These are phyloP conservation scores for Aspergillus sp. DNA, from an alignment of 2,329 filamentous ascomycete genomes.

Conservation along the genomic window DNA sequence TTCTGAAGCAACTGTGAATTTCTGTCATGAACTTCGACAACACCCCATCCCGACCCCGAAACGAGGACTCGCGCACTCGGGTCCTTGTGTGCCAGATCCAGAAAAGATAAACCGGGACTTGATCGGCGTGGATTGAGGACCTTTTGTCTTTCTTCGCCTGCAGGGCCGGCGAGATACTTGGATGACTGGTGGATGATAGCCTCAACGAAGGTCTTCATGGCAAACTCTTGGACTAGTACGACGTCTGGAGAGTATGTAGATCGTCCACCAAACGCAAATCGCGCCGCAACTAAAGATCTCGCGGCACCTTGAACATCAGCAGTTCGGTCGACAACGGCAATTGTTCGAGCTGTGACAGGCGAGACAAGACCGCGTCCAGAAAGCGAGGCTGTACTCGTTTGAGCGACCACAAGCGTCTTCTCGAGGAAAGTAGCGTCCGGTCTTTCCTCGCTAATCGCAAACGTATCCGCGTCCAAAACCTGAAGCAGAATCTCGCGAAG, in stretches of 20 bases:
- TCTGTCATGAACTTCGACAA: constrained; percentile 36
- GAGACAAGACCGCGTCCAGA: constrained; percentile 33
- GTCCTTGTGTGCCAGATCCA: constrained; percentile 30
- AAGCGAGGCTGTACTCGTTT: constrained; percentile 14
- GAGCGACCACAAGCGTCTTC: constrained; percentile 21
- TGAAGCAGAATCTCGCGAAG: constrained; percentile 29
- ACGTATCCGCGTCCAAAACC: constrained; percentile 55
- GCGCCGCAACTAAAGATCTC: constrained; percentile 56
- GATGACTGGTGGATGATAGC: constrained; percentile 49
- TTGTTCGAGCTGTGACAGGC: constrained; percentile 36
- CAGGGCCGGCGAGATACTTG: constrained; percentile 29
- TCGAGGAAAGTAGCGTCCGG: constrained; percentile 37
- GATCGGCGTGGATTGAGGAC: constrained; percentile 22
- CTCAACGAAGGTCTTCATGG: constrained; percentile 59
- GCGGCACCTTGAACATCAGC: constrained; percentile 61
- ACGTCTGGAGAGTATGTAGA: constrained; percentile 67
- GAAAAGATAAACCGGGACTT: constrained; percentile 14
- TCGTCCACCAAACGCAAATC: constrained; percentile 59
- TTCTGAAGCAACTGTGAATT: constrained; percentile 35
- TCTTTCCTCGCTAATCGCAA: constrained; percentile 46
- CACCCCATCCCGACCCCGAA: constrained; percentile 34
- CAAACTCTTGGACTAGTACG: constrained; percentile 68
- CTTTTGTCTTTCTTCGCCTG: constrained; percentile 26
- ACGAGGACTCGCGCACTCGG: constrained; percentile 35
- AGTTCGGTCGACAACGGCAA: constrained; percentile 66